phyloP scores from a whole-genome alignment of 768 basidiomycete genomes.

The Cystobasidium ongulense region DNA sequence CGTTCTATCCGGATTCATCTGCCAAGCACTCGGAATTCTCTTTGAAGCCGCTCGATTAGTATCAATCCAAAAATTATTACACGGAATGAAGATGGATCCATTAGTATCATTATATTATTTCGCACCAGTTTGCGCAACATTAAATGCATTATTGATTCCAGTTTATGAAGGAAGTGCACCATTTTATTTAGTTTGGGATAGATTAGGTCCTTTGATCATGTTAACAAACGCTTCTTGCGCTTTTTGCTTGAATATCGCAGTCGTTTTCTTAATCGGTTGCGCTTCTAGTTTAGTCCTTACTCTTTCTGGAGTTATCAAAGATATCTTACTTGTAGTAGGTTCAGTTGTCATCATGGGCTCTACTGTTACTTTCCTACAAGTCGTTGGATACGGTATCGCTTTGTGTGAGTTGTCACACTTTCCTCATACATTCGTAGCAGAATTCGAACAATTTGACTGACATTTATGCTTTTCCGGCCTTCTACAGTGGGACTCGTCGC shows the following conservation, averaged over 20 bases:
- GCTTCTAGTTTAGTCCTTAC: conserved; percentile 46
- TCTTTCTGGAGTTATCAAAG: conserved; percentile 50
- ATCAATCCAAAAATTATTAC: conserved; percentile 88
- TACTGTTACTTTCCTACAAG: conserved; percentile 69
- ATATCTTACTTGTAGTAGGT: conserved; percentile 85
- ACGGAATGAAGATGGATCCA: conserved; percentile 96
- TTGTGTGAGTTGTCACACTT: conserved; percentile 55
- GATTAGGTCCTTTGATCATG: conserved; percentile 62
- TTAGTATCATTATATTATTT: conserved; percentile 92
- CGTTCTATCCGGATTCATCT: conserved; percentile 74
- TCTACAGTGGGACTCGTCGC: conserved; percentile 31
- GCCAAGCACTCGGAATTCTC: conserved; percentile 74
- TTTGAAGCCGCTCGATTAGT: conserved; percentile 92
- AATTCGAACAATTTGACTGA: neutral
- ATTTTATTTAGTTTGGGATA: conserved; percentile 58
- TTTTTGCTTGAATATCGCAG: conserved; percentile 39
- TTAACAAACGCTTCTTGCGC: conserved; percentile 61
- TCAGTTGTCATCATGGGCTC: conserved; percentile 78
- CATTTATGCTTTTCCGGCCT: too few relatives aligned
- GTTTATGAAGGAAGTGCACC: conserved; percentile 88
- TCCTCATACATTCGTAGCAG: neutral
- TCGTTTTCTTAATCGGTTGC: conserved; percentile 64
- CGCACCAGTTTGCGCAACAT: conserved; percentile 83
- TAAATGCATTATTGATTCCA: conserved; percentile 76
- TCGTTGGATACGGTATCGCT: conserved; percentile 74